Evolutionary conservation across 2,329 filamentous ascomycete species (phyloP), one percentile per base, ranked within the genome.

Genomic region (Aspergillus aculeatinus): DNA sequence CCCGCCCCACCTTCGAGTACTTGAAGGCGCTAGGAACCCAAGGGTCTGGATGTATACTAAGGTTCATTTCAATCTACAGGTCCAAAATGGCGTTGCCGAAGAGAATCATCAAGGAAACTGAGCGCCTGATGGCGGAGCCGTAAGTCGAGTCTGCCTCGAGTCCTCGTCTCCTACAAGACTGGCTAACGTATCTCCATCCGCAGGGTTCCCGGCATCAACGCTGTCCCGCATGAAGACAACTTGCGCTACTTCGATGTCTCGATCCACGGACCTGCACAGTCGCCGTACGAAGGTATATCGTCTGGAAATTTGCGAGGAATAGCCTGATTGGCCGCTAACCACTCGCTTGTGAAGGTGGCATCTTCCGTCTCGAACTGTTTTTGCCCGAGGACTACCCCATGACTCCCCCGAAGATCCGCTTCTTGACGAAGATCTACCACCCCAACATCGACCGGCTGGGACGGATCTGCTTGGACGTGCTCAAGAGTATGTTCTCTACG

Each of bases 341-440:
- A 19, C 14, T 33, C 6, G 14, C 39, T 44, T 16, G 21, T 67
- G 55, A 71, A 87, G 87, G 85, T 63, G 95, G 96, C 52, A 85
- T 96, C 65, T 99, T 99, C 83, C 94, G 96, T 79, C 89, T 98
- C 63, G 95, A 99, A 78, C 87, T 99, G 21, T 99, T 99, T 77
- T 85, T 99, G 25, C 96, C 96, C 49, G 95, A 99, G 73, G 95
- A 99, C 81, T 99, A 99, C 76, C 95, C 95, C 48, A 99, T 99
- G 95, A 96, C 92, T 35, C 94, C 95, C 57, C 95, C 95, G 50
- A 97, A 97, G 83, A 97, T 99, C 73, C 91, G 95, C 58, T 99
- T 99, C 79, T 83, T 99, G 55, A 99, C 96, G 70, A 97, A 96
- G 81, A 98, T 99, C 77, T 99, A 98, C 79, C 96, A 99, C 77